Percentiles rank a stretch among this genome's conserved stretches.
Evolutionary conservation across 768 basidiomycete species (phyloP).

Genomic region (Boletus reticulatus): DNA sequence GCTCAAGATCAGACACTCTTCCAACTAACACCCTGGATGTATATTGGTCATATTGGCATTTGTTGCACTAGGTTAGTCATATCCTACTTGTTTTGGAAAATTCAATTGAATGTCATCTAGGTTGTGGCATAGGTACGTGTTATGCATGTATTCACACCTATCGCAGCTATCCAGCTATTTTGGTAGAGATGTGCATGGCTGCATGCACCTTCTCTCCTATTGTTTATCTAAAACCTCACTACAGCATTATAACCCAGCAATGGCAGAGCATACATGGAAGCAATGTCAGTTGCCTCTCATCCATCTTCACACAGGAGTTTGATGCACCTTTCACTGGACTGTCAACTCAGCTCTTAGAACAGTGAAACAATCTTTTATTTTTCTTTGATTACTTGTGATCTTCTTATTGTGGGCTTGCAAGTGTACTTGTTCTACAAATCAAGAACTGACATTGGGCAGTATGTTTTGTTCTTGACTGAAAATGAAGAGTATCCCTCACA

Average conservation of each 20-base stretch:
- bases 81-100: not conserved
- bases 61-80: constrained; percentile 25
- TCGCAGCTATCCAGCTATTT: constrained; percentile 23
- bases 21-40: not conserved
- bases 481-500: not conserved
- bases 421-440: constrained; percentile 33
- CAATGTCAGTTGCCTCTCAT: constrained; percentile 23
- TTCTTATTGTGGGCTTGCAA: constrained; percentile 34
- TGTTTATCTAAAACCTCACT: not conserved
- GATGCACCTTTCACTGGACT: not conserved
- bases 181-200: constrained; percentile 30
- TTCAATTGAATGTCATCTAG: constrained; percentile 7
- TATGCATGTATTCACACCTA: not conserved
- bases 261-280: constrained; percentile 34
- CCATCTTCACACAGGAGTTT: not conserved
- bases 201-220: not conserved
- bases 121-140: constrained; percentile 29
- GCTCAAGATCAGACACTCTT: not conserved
- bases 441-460: constrained; percentile 29
- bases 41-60: constrained; percentile 27
- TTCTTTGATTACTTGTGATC: constrained; percentile 33
- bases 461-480: not conserved
- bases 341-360: constrained; percentile 23
- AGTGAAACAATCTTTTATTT: constrained; percentile 32
- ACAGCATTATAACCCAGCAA: constrained; percentile 28